A percentile compares a stretch with the other conserved stretches of the same genome.
These are phyloP conservation scores for Linum tenue DNA, from an alignment of 345 rosid species.

Conservation along the genomic window DNA sequence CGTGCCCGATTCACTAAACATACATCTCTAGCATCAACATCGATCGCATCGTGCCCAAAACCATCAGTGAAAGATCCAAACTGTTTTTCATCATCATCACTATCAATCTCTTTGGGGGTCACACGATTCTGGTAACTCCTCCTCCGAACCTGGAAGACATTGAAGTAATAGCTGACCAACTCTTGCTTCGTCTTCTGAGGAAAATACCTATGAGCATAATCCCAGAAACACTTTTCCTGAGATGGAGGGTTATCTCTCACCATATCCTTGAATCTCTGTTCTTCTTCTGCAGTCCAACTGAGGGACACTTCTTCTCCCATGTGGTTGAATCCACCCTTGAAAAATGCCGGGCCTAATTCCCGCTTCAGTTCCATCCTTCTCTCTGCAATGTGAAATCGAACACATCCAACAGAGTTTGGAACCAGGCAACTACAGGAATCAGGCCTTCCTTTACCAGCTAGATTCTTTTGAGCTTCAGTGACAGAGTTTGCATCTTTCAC, in stretches of 20 bases:
- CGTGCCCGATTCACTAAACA: slow-evolving; percentile 45
- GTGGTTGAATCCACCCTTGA: slow-evolving; percentile 16
- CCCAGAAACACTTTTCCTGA: slow-evolving; percentile 20
- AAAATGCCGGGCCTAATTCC: slow-evolving; percentile 22
- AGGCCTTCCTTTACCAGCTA: slow-evolving; percentile 23
- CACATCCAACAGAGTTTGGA: slow-evolving; percentile 22
- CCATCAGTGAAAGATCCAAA: slow-evolving; percentile 26
- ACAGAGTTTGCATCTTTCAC: slow-evolving; percentile 1
- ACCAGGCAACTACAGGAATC: slow-evolving; percentile 15
- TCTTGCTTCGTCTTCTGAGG: slow-evolving; percentile 17
- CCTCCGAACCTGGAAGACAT: slow-evolving; percentile 19
- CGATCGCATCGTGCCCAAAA: slow-evolving; percentile 39
- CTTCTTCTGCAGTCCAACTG: slow-evolving; percentile 22
- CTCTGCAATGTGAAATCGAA: slow-evolving; percentile 26
- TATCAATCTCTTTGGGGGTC: slow-evolving; percentile 22
- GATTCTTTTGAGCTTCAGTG: neutral
- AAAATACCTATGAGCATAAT: slow-evolving; percentile 12
- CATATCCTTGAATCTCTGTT: slow-evolving; percentile 18
- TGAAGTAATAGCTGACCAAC: slow-evolving; percentile 26
- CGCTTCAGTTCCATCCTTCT: slow-evolving; percentile 22
- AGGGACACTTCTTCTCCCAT: slow-evolving; percentile 29
- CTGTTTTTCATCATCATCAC: slow-evolving; percentile 22
- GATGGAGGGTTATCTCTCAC: slow-evolving; percentile 18
- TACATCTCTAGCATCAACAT: slow-evolving; percentile 22
- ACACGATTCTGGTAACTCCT: slow-evolving; percentile 25